These are phyloP conservation scores for Arthrinium puccinioides DNA, from an alignment of 2,329 filamentous ascomycete species.

Conservation along the genomic window DNA sequence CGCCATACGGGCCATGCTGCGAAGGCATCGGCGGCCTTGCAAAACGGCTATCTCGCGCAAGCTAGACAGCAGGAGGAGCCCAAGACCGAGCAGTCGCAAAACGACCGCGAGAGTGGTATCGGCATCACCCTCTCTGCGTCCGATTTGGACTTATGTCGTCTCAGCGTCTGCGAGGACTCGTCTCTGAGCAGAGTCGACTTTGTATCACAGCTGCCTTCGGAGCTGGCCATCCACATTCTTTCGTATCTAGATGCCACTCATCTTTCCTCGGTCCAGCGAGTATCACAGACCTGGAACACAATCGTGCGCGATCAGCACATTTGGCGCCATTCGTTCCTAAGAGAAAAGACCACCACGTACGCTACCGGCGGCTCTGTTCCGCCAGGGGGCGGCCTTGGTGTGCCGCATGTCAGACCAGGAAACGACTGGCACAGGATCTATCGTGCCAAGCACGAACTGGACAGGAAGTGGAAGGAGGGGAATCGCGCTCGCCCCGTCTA, in stretches of 20 bases:
- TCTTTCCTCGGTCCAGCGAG: constrained; percentile 39
- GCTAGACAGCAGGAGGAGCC: constrained; percentile 31
- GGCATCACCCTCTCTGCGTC: constrained; percentile 46
- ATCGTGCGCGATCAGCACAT: constrained; percentile 47
- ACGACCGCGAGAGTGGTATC: constrained; percentile 58
- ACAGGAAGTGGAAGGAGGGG: constrained; percentile 71
- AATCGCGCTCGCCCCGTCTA: constrained; percentile 72
- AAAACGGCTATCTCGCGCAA: constrained; percentile 41
- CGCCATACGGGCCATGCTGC: constrained; percentile 52
- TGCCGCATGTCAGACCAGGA: constrained; percentile 46
- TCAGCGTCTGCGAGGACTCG: constrained; percentile 27
- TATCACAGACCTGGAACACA: constrained; percentile 43
- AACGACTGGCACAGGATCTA: constrained; percentile 88
- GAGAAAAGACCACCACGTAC: constrained; percentile 53
- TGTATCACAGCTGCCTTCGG: constrained; percentile 44
- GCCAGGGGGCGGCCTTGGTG: constrained; percentile 48
- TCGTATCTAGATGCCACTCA: constrained; percentile 46
- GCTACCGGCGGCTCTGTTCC: constrained; percentile 46
- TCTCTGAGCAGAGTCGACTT: constrained; percentile 46
- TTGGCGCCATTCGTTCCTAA: constrained; percentile 56
- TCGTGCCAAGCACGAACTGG: constrained; percentile 66
- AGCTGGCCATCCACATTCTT: constrained; percentile 53
- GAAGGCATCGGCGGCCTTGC: constrained; percentile 52
- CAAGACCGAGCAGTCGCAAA: constrained; percentile 40
- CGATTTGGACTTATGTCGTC: constrained; percentile 21